These are phyloP conservation scores for Thuja plicata DNA, from an alignment of 83 land plant species.

Conservation along the genomic window DNA sequence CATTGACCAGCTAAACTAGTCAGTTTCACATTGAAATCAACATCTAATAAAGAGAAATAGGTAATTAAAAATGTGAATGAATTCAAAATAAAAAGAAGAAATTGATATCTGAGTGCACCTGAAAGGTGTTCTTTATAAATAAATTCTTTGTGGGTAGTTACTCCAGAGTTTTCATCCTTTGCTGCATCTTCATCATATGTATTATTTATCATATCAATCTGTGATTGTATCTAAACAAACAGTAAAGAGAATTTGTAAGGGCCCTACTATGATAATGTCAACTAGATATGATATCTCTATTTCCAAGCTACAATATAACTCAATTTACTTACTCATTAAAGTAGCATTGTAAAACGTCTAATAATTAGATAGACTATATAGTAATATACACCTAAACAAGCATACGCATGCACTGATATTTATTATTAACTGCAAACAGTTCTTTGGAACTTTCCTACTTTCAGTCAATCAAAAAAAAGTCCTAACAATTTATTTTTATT, in stretches of 20 bases:
- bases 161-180: constrained; percentile 9
- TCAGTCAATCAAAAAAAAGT: neutral
- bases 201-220: neutral
- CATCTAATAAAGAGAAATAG: neutral
- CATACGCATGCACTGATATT: neutral
- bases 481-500: neutral
- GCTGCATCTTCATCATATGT: constrained; percentile 9
- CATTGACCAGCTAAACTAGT: neutral
- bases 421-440: neutral
- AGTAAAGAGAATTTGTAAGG: neutral
- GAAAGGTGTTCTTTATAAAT: constrained; percentile 16
- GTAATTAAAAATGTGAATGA: neutral
- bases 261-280: neutral
- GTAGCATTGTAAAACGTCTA: neutral
- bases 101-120: neutral
- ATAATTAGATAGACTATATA: neutral
- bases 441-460: neutral
- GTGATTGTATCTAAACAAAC: constrained; percentile 6
- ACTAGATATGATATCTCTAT: neutral
- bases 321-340: neutral
- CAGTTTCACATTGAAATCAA: neutral
- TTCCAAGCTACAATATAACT: constrained; percentile 1
- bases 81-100: neutral
- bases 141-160: neutral
- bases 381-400: neutral